Percentiles rank a stretch among this genome's conserved stretches.
Evolutionary conservation across 1,139 yeast species (phyloP).

Genomic region (Candida pseudoviswanathii): DNA sequence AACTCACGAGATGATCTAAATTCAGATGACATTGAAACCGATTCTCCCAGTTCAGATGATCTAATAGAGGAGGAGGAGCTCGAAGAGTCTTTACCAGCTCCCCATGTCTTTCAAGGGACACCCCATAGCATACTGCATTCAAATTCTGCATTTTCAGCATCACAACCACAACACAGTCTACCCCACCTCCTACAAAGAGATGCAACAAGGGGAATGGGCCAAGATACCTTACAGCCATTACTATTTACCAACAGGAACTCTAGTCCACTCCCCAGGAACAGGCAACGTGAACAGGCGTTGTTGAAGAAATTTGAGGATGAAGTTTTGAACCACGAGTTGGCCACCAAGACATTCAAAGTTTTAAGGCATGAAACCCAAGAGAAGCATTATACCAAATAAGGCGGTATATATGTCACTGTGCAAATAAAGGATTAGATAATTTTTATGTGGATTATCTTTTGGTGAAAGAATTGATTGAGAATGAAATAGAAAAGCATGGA

Average conservation of each 20-base stretch:
- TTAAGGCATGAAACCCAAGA: conserved; percentile 13
- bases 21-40: neutral
- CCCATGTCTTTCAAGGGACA: neutral
- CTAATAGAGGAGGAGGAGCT: neutral
- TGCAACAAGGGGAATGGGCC: neutral
- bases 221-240: neutral
- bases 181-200: neutral
- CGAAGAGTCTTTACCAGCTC: neutral
- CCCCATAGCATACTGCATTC: neutral
- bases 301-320: conserved; percentile 14
- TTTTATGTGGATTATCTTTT: conserved; percentile 11
- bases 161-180: neutral
- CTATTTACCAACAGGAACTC: neutral
- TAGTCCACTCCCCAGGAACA: neutral
- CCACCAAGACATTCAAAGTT: conserved; percentile 6
- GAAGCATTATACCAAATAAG: conserved; percentile 14
- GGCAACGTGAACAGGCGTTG: conserved; percentile 5
- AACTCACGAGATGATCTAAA: neutral
- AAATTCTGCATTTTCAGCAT: neutral
- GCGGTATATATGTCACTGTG: conserved; percentile 14
- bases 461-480: conserved; percentile 13
- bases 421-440: conserved; percentile 14
- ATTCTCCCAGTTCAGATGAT: neutral
- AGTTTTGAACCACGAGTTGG: conserved; percentile 11
- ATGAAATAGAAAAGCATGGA: conserved; percentile 9